Evolutionary conservation across 2,329 filamentous ascomycete genomes (phyloP).

Genomic region (Saccharata proteae): DNA sequence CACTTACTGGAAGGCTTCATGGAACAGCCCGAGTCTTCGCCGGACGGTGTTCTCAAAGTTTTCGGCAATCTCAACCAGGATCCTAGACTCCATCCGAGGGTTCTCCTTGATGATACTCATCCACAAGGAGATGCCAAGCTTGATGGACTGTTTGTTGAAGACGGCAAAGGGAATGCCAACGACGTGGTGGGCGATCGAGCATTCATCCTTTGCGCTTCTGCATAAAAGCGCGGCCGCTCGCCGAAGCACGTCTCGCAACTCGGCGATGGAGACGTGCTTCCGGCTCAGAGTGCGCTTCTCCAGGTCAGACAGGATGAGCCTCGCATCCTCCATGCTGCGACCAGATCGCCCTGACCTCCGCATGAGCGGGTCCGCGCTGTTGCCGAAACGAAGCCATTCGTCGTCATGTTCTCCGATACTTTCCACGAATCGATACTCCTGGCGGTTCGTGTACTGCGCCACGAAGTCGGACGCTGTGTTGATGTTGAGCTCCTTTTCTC

Average conservation of each 20-base stretch:
- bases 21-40: constrained; percentile 70
- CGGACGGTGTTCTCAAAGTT: constrained; percentile 83
- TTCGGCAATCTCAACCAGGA: constrained; percentile 76
- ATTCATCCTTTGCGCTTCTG: constrained; percentile 60
- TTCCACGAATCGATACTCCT: constrained; percentile 87
- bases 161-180: constrained; percentile 87
- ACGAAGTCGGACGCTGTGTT: constrained; percentile 94
- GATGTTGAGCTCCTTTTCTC: constrained; percentile 58
- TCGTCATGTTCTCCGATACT: constrained; percentile 55
- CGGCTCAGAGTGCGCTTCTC: constrained; percentile 58
- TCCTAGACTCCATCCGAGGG: constrained; percentile 70
- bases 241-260: constrained; percentile 70
- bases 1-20: constrained; percentile 45
- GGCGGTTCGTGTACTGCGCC: constrained; percentile 90
- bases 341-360: constrained; percentile 13
- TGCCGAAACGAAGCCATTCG: constrained; percentile 49
- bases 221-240: constrained; percentile 80
- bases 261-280: constrained; percentile 56
- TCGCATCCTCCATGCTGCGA: constrained; percentile 38
- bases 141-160: constrained; percentile 91
- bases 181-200: constrained; percentile 70
- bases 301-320: constrained; percentile 55
- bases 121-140: constrained; percentile 91
- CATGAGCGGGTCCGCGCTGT: constrained; percentile 20
- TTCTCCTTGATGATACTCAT: constrained; percentile 96